Evolutionary conservation across 208 protist genomes (phyloP).

Genomic region (Acanthamoeba royreba): DNA sequence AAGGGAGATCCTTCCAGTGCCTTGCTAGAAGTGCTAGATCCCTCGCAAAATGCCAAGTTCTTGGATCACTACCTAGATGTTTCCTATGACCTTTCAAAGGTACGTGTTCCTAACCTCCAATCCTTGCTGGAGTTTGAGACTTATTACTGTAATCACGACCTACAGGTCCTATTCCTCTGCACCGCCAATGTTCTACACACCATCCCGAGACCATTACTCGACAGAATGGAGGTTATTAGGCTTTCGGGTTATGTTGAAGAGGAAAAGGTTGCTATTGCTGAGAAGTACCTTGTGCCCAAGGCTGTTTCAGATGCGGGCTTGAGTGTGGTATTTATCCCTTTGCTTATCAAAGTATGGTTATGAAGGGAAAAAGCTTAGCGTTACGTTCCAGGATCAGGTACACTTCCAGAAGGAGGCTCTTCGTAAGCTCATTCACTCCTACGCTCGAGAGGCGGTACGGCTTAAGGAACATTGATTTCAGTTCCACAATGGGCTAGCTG

Average conservation of each 20-base stretch:
- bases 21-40: constrained; percentile 88
- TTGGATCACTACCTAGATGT: constrained; percentile 89
- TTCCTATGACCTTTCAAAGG: constrained; percentile 81
- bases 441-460: constrained; percentile 20
- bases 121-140: not conserved
- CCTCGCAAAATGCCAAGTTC: constrained; percentile 86
- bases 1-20: constrained; percentile 83
- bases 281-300: constrained; percentile 3
- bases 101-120: not conserved
- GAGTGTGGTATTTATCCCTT: not conserved
- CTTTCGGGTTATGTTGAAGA: constrained; percentile 82
- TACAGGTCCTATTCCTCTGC: constrained; percentile 84
- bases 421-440: constrained; percentile 3
- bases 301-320: not conserved
- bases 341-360: not conserved
- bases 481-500: too few species aligned
- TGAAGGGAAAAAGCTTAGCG: not conserved
- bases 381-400: not conserved
- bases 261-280: constrained; percentile 24
- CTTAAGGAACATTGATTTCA: not conserved
- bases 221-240: constrained; percentile 87
- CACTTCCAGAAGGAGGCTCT: not conserved
- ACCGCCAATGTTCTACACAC: constrained; percentile 85
- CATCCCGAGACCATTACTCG: constrained; percentile 83
- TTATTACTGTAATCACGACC: too few species aligned